Conservation (phyloP, 2,329 filamentous ascomycete genomes). For the Botrytis aclada region DNA sequence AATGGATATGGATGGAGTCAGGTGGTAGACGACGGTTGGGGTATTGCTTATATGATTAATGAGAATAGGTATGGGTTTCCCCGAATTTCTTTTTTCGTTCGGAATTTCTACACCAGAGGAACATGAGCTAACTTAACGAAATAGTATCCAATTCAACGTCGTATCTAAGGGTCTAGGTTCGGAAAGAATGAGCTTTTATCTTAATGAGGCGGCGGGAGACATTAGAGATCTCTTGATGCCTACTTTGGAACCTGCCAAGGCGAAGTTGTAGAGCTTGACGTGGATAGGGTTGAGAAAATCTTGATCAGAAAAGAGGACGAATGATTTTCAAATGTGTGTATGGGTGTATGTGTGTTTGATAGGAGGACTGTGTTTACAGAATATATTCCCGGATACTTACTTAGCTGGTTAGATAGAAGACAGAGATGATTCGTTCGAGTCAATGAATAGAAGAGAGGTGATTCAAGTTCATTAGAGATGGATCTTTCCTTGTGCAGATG, state of each 20-base stretch:
- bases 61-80: slow-evolving; percentile 71
- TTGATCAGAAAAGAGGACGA: neutral
- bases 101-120: neutral
- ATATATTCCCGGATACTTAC: neutral
- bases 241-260: slow-evolving; percentile 74
- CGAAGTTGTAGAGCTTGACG: slow-evolving; percentile 67
- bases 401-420: neutral
- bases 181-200: slow-evolving; percentile 90
- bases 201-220: slow-evolving; percentile 90
- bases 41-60: slow-evolving; percentile 99
- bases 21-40: slow-evolving; percentile 92
- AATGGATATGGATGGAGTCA: slow-evolving; percentile 99
- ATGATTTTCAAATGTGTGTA: neutral
- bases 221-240: slow-evolving; percentile 82
- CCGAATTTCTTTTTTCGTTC: neutral
- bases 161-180: slow-evolving; percentile 90
- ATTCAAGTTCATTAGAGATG: neutral
- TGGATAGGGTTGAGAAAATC: neutral
- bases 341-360: neutral
- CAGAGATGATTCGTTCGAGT: neutral
- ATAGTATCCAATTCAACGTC: slow-evolving; percentile 94
- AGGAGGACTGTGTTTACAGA: neutral
- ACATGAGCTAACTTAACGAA: neutral
- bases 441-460: no score
- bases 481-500: neutral